These are phyloP conservation scores for Viola pubescens DNA, from an alignment of 441 rosid species.

Conservation along the genomic window DNA sequence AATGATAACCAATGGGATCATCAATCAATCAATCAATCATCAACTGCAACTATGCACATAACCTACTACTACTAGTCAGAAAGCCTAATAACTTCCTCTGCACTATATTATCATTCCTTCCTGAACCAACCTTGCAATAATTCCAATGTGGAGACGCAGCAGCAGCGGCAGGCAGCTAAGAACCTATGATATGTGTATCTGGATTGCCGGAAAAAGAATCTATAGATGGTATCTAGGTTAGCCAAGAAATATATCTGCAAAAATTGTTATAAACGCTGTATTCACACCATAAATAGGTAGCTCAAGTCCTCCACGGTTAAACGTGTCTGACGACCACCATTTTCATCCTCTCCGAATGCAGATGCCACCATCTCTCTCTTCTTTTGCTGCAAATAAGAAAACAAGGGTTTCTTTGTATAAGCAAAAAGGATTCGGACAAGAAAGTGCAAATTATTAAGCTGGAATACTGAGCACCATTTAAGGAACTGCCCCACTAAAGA, in stretches of 20 bases:
- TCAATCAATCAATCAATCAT: not conserved
- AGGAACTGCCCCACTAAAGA: not conserved
- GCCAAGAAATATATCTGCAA: conserved; percentile 17
- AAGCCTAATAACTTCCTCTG: not conserved
- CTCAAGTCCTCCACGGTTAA: conserved; percentile 76
- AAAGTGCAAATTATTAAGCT: not conserved
- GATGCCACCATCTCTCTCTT: conserved; percentile 90
- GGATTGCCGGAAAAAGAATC: conserved; percentile 16
- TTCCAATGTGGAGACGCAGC: conserved; percentile 10
- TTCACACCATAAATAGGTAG: conserved; percentile 72
- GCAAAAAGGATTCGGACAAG: not conserved
- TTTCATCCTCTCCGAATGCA: conserved; percentile 88
- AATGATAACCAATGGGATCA: conserved; percentile 9
- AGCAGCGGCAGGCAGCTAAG: conserved; percentile 10
- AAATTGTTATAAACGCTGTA: conserved; percentile 2
- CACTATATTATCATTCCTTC: not conserved
- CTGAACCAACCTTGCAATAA: conserved; percentile 3
- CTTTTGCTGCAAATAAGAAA: conserved; percentile 53
- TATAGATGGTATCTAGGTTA: conserved; percentile 23
- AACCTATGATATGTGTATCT: conserved; percentile 20
- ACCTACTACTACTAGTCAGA: conserved; percentile 9
- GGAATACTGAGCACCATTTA: not conserved
- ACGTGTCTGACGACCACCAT: conserved; percentile 61
- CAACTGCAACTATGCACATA: conserved; percentile 13
- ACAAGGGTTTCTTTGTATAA: not conserved